phyloP scores from a whole-genome alignment of 2,329 filamentous ascomycete genomes.

The Monosporascus sp. region DNA sequence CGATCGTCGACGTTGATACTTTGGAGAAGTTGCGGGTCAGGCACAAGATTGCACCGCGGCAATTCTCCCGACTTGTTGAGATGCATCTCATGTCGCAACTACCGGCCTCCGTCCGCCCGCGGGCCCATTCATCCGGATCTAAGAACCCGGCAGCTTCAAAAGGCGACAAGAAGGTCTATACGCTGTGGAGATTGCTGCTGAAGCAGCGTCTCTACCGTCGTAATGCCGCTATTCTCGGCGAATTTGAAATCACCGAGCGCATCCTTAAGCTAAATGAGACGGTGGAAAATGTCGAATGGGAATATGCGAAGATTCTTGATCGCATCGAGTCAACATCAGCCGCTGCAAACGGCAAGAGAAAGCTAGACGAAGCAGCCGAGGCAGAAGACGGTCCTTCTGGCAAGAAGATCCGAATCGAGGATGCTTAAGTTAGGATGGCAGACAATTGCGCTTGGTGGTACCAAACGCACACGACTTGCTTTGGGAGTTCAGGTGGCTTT shows the following conservation, averaged over 20 bases:
- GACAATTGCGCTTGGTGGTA: constrained; percentile 8
- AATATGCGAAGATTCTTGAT: constrained; percentile 63
- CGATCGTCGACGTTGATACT: constrained; percentile 52
- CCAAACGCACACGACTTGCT: constrained; percentile 1
- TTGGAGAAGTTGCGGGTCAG: constrained; percentile 53
- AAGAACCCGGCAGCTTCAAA: constrained; percentile 35
- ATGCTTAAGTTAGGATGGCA: constrained; percentile 4
- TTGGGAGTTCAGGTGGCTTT: constrained; percentile 17
- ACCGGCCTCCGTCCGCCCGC: constrained; percentile 50
- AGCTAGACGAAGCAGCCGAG: constrained; percentile 27
- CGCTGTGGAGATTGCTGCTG: constrained; percentile 68
- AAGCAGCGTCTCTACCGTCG: constrained; percentile 73
- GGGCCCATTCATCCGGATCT: constrained; percentile 25
- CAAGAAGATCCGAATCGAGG: constrained; percentile 43
- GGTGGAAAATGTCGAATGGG: constrained; percentile 61
- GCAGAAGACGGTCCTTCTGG: constrained; percentile 20
- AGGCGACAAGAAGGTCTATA: constrained; percentile 57
- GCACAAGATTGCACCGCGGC: constrained; percentile 69
- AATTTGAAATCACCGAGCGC: constrained; percentile 63
- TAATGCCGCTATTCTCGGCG: constrained; percentile 65
- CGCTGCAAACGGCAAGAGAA: constrained; percentile 40
- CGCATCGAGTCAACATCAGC: constrained; percentile 17
- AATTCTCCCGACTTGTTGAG: constrained; percentile 70
- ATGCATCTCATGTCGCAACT: constrained; percentile 66
- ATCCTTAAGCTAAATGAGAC: constrained; percentile 69